Base-by-base conservation (phyloP, 805 yeast genomes). In the Grigorovia transvaalensis region DNA sequence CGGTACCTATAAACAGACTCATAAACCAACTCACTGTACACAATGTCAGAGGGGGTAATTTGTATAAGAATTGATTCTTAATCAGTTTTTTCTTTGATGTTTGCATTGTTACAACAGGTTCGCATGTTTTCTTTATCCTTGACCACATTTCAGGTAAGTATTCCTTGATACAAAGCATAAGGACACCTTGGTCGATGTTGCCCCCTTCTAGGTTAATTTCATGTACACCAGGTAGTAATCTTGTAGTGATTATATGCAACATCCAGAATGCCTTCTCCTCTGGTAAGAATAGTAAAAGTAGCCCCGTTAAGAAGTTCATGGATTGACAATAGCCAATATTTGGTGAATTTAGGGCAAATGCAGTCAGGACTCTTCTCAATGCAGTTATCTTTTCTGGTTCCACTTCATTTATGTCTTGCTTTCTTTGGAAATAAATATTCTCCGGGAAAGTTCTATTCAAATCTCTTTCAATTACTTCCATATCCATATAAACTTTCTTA, bases 11-110 rank as follows among this genome's bases (percentile, higher is more conserved):
- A 68, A 86, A 93, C n/a, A 88, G 79, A 60, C 96, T 86, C 98
- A 93, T 91, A 64, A 93, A 93, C 99, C 99, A 93, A 51, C 96
- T 82, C 0, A 96, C 91, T 0, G 98, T 93, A 58, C 95, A 93
- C 46, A 93, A 74, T 1, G 96, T 86, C 4, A 93, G 78, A 1
- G 97, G 96, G 1, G 99, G 98, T 45, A 90, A 70, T 57, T 85
- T 83, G 15, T 80, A 75, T 35, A 91, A 74, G 54, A 87, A 82
- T 61, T 77, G 74, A 46, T 72, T 62, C 33, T 57, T 64, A 9
- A 57, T 48, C 8, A 11, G 51, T 35, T 30, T 13, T 40, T 33
- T 46, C 45, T 18, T 40, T 12, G 44, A 45, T 12, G 35, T 11
- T 4, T 46, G 4, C 20, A 20, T 19, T 15, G 46, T 29, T 5